Evolutionary conservation across 805 yeast species (phyloP), one percentile per base, ranked within the genome.

Genomic region (Metschnikowia noctiluminum): DNA sequence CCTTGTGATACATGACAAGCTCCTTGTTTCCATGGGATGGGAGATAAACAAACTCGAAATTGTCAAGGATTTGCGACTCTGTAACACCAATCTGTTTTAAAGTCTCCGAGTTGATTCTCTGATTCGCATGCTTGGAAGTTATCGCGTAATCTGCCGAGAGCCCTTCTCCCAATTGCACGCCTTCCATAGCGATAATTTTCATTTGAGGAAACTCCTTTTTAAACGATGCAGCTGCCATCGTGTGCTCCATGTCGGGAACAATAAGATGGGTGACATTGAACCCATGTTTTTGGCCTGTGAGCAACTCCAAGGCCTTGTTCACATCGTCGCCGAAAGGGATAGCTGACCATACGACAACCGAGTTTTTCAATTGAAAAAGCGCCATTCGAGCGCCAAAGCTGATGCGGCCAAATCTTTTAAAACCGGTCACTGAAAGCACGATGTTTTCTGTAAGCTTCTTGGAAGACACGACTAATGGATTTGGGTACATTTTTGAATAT

Each of bases 201-300:
- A 80, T 63, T 2, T 69, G 58, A 3, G 88, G 87, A 60, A 68
- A 74, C 46, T 65, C 62, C 15, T 70, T 67, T 59, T 78, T 76
- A 65, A 83, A 78, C 12, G 77, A 74, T 27, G 63, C 59, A 11
- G 83, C 79, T 2, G 85, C 87, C 79, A 84, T 65, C 1, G 86
- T 81, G 59, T 85, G 90, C 53, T 81, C 86, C 31, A 54, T 58
- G 58, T 85, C 87, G 2, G 89, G 89, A 41, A 85, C 71, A 38
- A 85, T 71, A 35, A 82, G 67, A 52, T 80, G 77, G 1, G 76
- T 62, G 37, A 82, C 70, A 28, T 73, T 71, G 51, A 56, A 60
- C 30, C 62, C 56, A 11, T 65, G 49, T 41, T 64, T 63, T 0
- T 69, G 62, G 3, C 64, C 62, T 15, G 65, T 66, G 16, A 67